phyloP scores from a whole-genome alignment of 2,329 filamentous ascomycete genomes.

The Xylariaceae sp. region DNA sequence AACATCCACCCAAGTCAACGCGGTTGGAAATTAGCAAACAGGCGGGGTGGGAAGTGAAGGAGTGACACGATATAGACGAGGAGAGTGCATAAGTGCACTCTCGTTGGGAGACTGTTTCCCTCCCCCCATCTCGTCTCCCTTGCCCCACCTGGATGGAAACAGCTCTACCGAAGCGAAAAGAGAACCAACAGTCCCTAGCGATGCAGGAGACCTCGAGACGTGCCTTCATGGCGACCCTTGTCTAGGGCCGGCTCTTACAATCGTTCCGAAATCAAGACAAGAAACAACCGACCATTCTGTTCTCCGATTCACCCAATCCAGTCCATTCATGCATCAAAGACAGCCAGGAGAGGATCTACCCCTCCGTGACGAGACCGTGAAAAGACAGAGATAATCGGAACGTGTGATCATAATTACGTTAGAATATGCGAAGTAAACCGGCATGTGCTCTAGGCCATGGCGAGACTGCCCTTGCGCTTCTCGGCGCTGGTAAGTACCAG shows the following conservation, averaged over 20 bases:
- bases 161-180: conserved; percentile 9
- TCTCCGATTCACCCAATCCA: conserved; percentile 20
- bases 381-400: conserved; percentile 24
- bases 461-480: conserved; percentile 70
- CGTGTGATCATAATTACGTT: conserved; percentile 27
- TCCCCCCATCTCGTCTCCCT: conserved; percentile 7
- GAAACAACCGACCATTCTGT: conserved; percentile 23
- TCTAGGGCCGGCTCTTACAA: conserved; percentile 13
- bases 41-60: conserved; percentile 18
- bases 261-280: conserved; percentile 19
- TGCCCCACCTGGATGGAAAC: conserved; percentile 5
- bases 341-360: conserved; percentile 26
- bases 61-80: conserved; percentile 26
- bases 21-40: conserved; percentile 20
- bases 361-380: conserved; percentile 21
- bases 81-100: conserved; percentile 16
- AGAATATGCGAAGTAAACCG: conserved; percentile 10
- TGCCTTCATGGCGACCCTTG: conserved; percentile 10
- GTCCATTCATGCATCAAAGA: conserved; percentile 21
- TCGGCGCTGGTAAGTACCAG: conserved; percentile 84
- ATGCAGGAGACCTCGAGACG: conserved; percentile 15
- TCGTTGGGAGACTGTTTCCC: conserved; percentile 17
- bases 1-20: conserved; percentile 21
- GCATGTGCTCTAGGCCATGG: conserved; percentile 18
- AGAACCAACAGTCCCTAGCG: conserved; percentile 12